Base-by-base conservation (phyloP, 2,329 filamentous ascomycete genomes). In the Epichloe baconii region DNA sequence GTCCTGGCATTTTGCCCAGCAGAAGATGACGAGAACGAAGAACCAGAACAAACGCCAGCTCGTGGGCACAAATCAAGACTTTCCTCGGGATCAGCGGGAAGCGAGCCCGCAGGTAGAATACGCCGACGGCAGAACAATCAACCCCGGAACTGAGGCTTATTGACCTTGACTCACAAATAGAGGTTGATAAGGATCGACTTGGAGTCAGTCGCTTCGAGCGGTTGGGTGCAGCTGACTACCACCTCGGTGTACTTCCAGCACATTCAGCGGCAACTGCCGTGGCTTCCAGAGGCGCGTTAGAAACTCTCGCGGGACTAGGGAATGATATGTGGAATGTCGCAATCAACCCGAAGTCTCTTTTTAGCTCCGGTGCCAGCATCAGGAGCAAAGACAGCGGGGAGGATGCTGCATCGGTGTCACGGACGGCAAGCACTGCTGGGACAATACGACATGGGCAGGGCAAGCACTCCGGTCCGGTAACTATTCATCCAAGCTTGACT, bases 91-190 rank as follows among this genome's bases (percentile, higher is more conserved):
- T 77, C 78, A 1, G 69, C 68, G 5, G 70, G 74, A 19, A 79
- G 76, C 53, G 79, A 80, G 50, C 80, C 83, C 7, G 74, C 77
- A 14, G 80, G 83, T 34, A 85, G 85, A 48, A 75, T 83, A 54
- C 79, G 77, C 49, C 79, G 86, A 49, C 81, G 86, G 17, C 82
- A 85, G 49, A 93, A 88, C 59, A 89, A 88, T 35, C 75, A 87
- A 26, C 85, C 87, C 93, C 93, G 0, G 91, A 98, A 67, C 75
- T 98, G 52, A 83, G 93, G 51, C 78, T 98, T 6, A 93, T 98
- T 53, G 88, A 97, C 63, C 80, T 96, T 10, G 79, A 82, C 26
- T 90, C 88, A 0, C 88, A 97, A 65, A 79, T 90, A 12, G 88
- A 93, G 64, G 76, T 93, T 17, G 88, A 94, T 66, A 88, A 90